Evolutionary conservation across 2,329 filamentous ascomycete genomes (phyloP).

Genomic region (Metarhizium robertsii): DNA sequence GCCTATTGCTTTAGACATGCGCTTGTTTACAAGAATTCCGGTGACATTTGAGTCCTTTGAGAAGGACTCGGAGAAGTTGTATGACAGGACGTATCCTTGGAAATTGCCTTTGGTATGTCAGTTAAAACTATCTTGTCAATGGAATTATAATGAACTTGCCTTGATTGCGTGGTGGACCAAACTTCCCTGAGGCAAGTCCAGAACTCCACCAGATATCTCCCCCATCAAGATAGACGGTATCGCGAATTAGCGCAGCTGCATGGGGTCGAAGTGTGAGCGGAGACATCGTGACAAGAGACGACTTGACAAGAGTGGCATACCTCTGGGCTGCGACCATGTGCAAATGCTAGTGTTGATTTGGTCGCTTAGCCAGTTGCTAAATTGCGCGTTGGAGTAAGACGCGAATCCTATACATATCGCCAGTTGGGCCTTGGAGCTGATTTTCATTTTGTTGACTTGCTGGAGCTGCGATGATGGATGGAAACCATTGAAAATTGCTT

Average conservation of each 20-base stretch:
- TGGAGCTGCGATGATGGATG: not conserved
- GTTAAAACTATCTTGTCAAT: no score
- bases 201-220: slow-evolving; percentile 46
- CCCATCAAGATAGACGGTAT: slow-evolving; percentile 58
- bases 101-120: slow-evolving; percentile 35
- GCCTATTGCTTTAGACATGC: slow-evolving; percentile 36
- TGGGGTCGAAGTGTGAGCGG: not conserved
- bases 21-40: slow-evolving; percentile 32
- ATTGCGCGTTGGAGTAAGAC: slow-evolving; percentile 25
- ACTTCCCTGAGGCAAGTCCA: slow-evolving; percentile 35
- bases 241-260: slow-evolving; percentile 46
- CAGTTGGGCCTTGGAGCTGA: slow-evolving; percentile 7
- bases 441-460: slow-evolving; percentile 11
- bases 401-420: slow-evolving; percentile 11
- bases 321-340: slow-evolving; percentile 40
- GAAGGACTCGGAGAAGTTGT: slow-evolving; percentile 51
- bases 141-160: slow-evolving; percentile 26
- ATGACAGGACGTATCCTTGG: slow-evolving; percentile 42
- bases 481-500: not conserved
- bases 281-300: not conserved
- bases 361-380: slow-evolving; percentile 34
- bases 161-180: slow-evolving; percentile 20
- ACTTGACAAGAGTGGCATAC: slow-evolving; percentile 14
- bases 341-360: slow-evolving; percentile 53
- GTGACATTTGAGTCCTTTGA: slow-evolving; percentile 42